Evolutionary conservation across 148 eudicot species (phyloP).

Genomic region (Pharnaceum exiguum): DNA sequence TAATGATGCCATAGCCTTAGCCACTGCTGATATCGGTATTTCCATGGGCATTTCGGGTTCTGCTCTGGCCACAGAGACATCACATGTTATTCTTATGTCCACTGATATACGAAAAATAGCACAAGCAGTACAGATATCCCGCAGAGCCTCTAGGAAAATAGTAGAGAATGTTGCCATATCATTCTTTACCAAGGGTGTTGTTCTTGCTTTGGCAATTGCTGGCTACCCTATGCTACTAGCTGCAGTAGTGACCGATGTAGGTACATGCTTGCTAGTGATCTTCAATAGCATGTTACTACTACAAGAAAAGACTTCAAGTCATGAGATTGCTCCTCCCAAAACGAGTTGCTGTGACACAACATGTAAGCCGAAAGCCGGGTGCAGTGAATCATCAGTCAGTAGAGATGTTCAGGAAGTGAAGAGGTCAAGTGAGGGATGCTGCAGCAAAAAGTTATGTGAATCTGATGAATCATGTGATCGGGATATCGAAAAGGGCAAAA

Average conservation of each 20-base stretch:
- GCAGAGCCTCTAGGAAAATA: constrained; percentile 31
- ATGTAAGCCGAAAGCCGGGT: constrained; percentile 2
- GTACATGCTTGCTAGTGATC: constrained; percentile 42
- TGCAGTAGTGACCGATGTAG: constrained; percentile 43
- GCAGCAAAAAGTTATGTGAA: constrained; percentile 6
- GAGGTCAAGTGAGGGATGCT: constrained; percentile 9
- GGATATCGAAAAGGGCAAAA: not conserved
- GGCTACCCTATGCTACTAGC: constrained; percentile 39
- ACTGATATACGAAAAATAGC: constrained; percentile 38
- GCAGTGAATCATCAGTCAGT: not conserved
- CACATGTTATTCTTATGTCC: constrained; percentile 43
- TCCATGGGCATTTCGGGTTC: constrained; percentile 50
- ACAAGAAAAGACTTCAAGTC: not conserved
- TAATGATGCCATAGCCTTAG: constrained; percentile 42
- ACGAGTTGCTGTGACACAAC: constrained; percentile 2
- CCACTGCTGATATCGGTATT: constrained; percentile 44
- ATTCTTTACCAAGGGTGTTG: constrained; percentile 28
- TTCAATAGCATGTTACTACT: constrained; percentile 43
- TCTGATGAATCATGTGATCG: too few relatives aligned
- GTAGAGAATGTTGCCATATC: constrained; percentile 35
- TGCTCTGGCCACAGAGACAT: constrained; percentile 39
- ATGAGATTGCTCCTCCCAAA: not conserved
- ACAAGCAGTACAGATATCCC: constrained; percentile 32
- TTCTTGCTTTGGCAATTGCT: constrained; percentile 33
- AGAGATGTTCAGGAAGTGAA: not conserved